Conservation (phyloP, 441 rosid species). For the Gossypium laxum region DNA sequence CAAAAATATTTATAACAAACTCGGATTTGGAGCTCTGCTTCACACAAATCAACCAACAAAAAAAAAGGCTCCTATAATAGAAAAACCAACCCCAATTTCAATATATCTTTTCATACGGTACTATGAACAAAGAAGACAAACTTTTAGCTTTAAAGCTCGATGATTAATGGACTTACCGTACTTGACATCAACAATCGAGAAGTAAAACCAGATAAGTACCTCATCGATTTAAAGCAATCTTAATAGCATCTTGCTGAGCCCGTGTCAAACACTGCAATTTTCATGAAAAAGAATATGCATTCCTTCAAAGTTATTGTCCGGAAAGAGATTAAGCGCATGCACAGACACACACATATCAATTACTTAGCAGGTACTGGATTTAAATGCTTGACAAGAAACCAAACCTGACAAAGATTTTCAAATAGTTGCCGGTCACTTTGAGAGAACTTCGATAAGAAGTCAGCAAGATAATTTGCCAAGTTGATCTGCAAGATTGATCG, state of each 20-base stretch:
- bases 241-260: conserved; percentile 43
- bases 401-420: conserved; percentile 61
- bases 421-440: conserved; percentile 40
- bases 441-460: conserved; percentile 47
- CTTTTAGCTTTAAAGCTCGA: not conserved
- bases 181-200: not conserved
- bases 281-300: not conserved
- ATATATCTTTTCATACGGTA: not conserved
- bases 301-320: not conserved
- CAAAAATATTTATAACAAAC: not conserved
- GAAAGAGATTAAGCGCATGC: not conserved
- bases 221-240: conserved; percentile 36
- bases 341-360: not conserved
- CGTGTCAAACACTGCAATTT: conserved; percentile 41
- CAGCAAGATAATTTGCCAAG: conserved; percentile 54
- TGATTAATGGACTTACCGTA: not conserved
- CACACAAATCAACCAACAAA: not conserved
- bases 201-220: not conserved
- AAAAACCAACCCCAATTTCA: not conserved
- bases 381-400: conserved; percentile 5
- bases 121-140: not conserved
- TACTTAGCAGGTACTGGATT: not conserved
- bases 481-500: conserved; percentile 43
- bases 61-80: not conserved
- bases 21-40: not conserved